Evolutionary conservation across 805 yeast genomes (phyloP), one percentile per base, ranked within the genome.

Genomic region (Wickerhamomyces chaumierensis): DNA sequence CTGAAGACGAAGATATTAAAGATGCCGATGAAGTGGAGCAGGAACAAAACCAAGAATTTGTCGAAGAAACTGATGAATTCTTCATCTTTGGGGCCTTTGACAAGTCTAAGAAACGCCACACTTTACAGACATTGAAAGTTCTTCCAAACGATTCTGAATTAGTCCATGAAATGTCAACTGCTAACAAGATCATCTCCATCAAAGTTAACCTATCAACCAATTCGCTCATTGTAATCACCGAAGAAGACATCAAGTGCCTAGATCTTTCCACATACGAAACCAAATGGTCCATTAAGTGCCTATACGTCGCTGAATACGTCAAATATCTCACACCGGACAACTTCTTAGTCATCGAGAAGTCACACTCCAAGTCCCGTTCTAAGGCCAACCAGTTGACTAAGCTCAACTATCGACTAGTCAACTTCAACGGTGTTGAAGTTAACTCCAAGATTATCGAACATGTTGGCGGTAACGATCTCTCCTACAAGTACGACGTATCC

Each of bases 391-490:
- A 25, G 14, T n/a, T 17, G 5, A 31, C 40, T 13, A 52, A 37
- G 18, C 31, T 51, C 11, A 52, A 51, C 33, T 51, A 45, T 37
- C 49, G 43, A 36, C 35, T 53, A 3, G 20, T 49, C 9, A 41
- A 47, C 2, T 16, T 19, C 11, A 36, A 41, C 16, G 54, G 55
- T 6, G 41, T 40, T 8, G 58, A 53, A 32, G 18, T 53, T 18
- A 43, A 44, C 21, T 53, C 56, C 17, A 53, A 47, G 37, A 51
- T 52, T 13, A 33, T 52, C 8, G 58, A 53, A 34, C 29, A 25
- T 14, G n/a, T 4, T 4, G 36, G 43, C 17, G 34, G 36, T 2
- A 34, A 39, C 12, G 34, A 19, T 2, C 36, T 44, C 3, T 28
- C 45, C 12, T 31, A 47, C 20, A 34, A 31, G 9, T 53, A 48